Evolutionary conservation across 1,284 basidiomycete species (phyloP).

Genomic region (Microbotryum lychnidis-dioicae): DNA sequence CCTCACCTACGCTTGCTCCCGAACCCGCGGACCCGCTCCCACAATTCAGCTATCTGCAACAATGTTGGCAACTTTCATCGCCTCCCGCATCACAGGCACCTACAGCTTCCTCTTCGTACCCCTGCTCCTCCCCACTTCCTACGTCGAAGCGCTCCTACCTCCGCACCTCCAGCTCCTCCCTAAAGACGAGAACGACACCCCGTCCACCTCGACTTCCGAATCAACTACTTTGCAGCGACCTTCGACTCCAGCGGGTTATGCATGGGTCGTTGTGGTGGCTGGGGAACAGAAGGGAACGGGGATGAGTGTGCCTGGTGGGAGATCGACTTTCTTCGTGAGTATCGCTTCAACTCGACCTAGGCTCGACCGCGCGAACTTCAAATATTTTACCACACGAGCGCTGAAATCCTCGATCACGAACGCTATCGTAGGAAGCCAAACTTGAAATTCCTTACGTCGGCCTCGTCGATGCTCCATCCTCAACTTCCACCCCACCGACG

Average conservation of each 20-base stretch:
- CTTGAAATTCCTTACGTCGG: constrained; percentile 21
- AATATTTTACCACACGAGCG: too few relatives aligned
- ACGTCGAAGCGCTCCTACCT: constrained; percentile 17
- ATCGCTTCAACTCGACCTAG: not conserved
- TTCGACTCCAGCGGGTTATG: not conserved
- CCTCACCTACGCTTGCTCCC: too few relatives aligned
- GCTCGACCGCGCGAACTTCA: not conserved
- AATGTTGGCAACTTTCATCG: constrained; percentile 9
- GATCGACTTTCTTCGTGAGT: constrained; percentile 5
- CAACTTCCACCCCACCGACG: not conserved
- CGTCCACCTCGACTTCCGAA: not conserved
- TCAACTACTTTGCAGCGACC: not conserved
- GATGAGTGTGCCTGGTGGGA: constrained; percentile 8
- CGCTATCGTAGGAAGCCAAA: constrained; percentile 15
- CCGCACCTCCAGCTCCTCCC: constrained; percentile 7
- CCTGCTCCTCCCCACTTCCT: constrained; percentile 7
- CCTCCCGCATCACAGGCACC: constrained; percentile 10
- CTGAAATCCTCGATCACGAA: not conserved
- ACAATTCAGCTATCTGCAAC: too few relatives aligned
- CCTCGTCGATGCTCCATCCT: not conserved
- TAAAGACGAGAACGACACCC: not conserved
- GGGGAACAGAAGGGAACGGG: constrained; percentile 20
- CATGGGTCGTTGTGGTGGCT: constrained; percentile 13
- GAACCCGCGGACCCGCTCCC: too few relatives aligned
- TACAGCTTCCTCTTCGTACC: constrained; percentile 15